Base-by-base conservation (phyloP, 176 grass and related monocot species). In the Cenchrus fungigraminus region DNA sequence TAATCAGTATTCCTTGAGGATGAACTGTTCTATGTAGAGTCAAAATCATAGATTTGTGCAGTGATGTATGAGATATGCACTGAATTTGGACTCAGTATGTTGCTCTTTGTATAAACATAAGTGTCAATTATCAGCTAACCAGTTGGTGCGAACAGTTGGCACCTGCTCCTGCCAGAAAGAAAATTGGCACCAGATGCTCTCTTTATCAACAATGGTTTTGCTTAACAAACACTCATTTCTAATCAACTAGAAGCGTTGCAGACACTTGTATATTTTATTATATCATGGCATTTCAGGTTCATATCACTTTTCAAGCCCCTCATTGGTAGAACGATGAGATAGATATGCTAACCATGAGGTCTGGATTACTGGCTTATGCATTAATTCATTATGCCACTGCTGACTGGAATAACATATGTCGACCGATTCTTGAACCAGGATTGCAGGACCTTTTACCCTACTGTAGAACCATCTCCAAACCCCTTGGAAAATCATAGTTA, bases 191-290 rank as follows among this genome's bases (percentile, higher is more conserved):
- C 80, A 34, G 14, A 82, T 62, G 22, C 68, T 72, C 46, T 55
- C 8, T 65, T 66, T 84, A 60, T 65, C 59, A 73, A 84, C 63
- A 51, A 76, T 28, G 59, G 31, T 34, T 74, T 76, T 76, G 60
- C 82, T 84, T 65, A 84, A 84, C 50, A 16, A 76, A 40, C 46
- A 84, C 60, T 76, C 50, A 19, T 54, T 84, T 84, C 47, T 66
- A 55, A 84, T 55, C 20, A 70, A 78, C 11, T 57, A 43, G 25
- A 53, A 73, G 13, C 32, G 45, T 54, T 46, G 44, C 73, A 57
- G 13, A 56, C 12, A 25, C 56, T 81, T n/a, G 40, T 54, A 55
- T 68, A 32, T 4, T 79, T 65, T 67, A 68, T 68, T 34, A 15
- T 20, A 52, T 72, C 47, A 50, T n/a, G 25, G 7, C 16, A 78